Conservation (phyloP, 164 flowering plant genomes). For the Tetrastigma voinierianum region DNA sequence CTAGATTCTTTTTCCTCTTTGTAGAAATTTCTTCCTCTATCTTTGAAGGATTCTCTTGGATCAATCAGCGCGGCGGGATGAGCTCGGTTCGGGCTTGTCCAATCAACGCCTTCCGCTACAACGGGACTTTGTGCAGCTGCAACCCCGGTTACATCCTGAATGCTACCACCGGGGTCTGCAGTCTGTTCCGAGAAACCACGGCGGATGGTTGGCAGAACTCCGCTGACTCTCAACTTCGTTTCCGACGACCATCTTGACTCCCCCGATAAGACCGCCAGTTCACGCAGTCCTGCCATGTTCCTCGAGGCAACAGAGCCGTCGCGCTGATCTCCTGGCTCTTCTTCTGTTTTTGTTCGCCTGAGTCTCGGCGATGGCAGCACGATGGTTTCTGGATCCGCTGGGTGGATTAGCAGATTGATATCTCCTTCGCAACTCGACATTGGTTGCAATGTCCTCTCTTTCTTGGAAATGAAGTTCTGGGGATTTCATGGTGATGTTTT, state of each 20-base stretch:
- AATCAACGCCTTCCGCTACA: conserved; percentile 52
- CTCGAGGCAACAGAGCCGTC: conserved; percentile 62
- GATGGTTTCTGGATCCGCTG: conserved; percentile 72
- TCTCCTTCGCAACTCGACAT: conserved; percentile 81
- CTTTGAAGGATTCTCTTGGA: too few species aligned
- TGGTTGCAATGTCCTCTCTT: conserved; percentile 58
- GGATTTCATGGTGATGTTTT: background rate
- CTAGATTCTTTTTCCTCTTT: too few species aligned
- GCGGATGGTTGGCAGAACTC: conserved; percentile 21
- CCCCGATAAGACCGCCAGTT: conserved; percentile 66
- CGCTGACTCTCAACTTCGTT: conserved; percentile 48
- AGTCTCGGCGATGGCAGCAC: conserved; percentile 59
- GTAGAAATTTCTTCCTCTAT: too few species aligned
- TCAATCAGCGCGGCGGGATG: too few species aligned
- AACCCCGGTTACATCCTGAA: conserved; percentile 54
- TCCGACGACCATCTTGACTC: conserved; percentile 55
- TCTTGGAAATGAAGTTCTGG: background rate
- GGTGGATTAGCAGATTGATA: conserved; percentile 85
- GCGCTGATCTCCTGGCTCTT: conserved; percentile 62
- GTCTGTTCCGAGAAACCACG: conserved; percentile 23
- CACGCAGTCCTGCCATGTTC: conserved; percentile 66
- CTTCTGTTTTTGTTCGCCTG: conserved; percentile 59
- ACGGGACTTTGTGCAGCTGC: conserved; percentile 67
- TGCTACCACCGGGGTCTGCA: conserved; percentile 36
- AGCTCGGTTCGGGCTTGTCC: conserved; percentile 40